Evolutionary conservation across 2,329 filamentous ascomycete species (phyloP), one percentile per base, ranked within the genome.

Genomic region (Elsinoe australis): DNA sequence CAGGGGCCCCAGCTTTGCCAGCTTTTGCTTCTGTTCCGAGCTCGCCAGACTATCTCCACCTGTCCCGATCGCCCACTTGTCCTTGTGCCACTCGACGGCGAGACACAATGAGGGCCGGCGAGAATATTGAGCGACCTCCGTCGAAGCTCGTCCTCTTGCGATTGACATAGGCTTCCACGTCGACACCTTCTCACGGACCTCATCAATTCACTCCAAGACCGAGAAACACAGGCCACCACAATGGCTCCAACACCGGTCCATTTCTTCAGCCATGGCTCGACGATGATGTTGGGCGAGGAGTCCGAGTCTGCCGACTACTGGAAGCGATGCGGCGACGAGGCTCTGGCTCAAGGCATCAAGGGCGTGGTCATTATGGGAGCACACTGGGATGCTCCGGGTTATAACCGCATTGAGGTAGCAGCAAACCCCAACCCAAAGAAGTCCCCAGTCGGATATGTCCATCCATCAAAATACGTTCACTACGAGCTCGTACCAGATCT

Each of bases 241-340:
- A 49, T 49, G 56, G 56, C 53, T 12, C 50, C 51, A 10, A 73
- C 78, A 4, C 79, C 79, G 1, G 77, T 82, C 0, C 75, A 82
- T 59, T 78, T 82, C 64, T 83, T 83, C 63, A 82, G 79, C 2
- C 80, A 84, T 72, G 80, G 81, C 58, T 80, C 78, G 14, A 82
- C 78, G 35, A 81, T 81, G 77, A 82, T 82, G 79, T 65, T 83
- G 10, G 80, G 79, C 28, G 80, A 83, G 58, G 73, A 81, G 55
- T 77, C 74, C 10, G 61, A 67, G 2, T 80, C 78, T 1, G 79
- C 79, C 8, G 69, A 71, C 15, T 83, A 82, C 64, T 83, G 80
- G 81, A 80, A 81, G 59, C 69, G 73, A 53, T 76, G 74, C 55
- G 80, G 81, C 39, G 78, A 83, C 53, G 75, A 76, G 52, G 80